These are phyloP conservation scores for Claviceps arundinis DNA, from an alignment of 2,329 filamentous ascomycete species.

Conservation along the genomic window DNA sequence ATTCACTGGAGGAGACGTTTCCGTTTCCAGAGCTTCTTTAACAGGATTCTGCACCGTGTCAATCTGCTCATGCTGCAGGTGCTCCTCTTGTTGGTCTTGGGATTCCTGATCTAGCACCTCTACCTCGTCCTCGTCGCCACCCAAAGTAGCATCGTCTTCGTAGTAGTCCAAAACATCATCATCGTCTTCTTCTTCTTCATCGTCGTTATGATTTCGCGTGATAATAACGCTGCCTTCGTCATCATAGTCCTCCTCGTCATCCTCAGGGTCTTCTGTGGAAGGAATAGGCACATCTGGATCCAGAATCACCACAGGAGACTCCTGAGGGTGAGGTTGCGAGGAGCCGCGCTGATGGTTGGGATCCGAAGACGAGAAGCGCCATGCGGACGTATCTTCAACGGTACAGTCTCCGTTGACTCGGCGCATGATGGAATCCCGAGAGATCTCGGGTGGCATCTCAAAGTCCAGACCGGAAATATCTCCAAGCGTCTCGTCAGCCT, in stretches of 20 bases:
- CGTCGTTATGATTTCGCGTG: conserved; percentile 47
- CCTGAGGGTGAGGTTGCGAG: conserved; percentile 22
- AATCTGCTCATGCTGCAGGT: not conserved
- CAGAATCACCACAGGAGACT: conserved; percentile 21
- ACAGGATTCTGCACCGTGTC: not conserved
- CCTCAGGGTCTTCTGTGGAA: conserved; percentile 60
- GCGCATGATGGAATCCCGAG: conserved; percentile 82
- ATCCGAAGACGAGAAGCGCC: conserved; percentile 49
- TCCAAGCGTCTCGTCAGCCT: conserved; percentile 46
- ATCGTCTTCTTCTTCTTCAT: conserved; percentile 47
- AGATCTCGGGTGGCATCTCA: conserved; percentile 64
- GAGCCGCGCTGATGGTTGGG: conserved; percentile 40
- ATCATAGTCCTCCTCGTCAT: conserved; percentile 39
- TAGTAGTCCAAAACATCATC: conserved; percentile 48
- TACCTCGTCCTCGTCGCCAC: conserved; percentile 32
- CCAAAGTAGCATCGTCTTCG: conserved; percentile 44
- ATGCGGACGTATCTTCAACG: conserved; percentile 46
- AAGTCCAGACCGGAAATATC: conserved; percentile 50
- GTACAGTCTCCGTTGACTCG: conserved; percentile 59
- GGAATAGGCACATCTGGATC: conserved; percentile 87
- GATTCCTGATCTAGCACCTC: conserved; percentile 16
- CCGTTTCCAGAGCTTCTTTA: not conserved
- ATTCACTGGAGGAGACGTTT: conserved; percentile 10
- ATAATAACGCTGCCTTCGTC: conserved; percentile 51
- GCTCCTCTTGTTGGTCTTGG: not conserved